Conservation (phyloP, 768 basidiomycete species). For the Boletellus ananiceps region DNA sequence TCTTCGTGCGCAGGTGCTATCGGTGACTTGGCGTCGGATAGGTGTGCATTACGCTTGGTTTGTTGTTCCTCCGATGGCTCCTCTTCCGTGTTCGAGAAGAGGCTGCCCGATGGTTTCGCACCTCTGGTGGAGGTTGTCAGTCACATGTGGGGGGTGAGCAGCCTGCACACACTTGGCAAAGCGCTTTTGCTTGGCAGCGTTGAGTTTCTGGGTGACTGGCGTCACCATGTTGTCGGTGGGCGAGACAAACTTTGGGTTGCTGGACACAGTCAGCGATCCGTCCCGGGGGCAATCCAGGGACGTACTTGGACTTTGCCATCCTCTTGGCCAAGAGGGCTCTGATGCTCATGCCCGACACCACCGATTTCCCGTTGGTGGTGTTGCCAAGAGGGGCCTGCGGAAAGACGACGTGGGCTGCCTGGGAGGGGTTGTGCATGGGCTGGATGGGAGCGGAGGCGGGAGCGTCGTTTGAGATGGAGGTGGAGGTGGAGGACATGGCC, state of each 20-base stretch:
- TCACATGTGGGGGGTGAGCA: conserved; percentile 1
- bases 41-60: conserved; percentile 36
- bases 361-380: conserved; percentile 46
- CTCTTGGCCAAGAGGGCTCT: conserved; percentile 93
- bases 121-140: conserved; percentile 37
- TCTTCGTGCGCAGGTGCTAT: conserved; percentile 44
- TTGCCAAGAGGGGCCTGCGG: conserved; percentile 81
- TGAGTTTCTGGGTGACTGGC: conserved; percentile 88
- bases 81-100: conserved; percentile 45
- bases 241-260: conserved; percentile 85
- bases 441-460: conserved; percentile 60
- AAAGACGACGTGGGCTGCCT: conserved; percentile 71
- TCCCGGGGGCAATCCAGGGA: conserved; percentile 11
- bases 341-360: conserved; percentile 72
- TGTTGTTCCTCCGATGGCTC: conserved; percentile 34
- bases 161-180: conserved; percentile 69
- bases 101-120: conserved; percentile 53
- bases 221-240: conserved; percentile 96
- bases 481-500: conserved; percentile 52
- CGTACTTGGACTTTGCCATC: conserved; percentile 85
- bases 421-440: conserved; percentile 81
- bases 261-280: conserved; percentile 28
- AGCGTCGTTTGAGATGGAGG: conserved; percentile 63
- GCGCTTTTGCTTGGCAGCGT: conserved; percentile 87
- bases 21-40: conserved; percentile 29